These are phyloP conservation scores for Camellia oleifera DNA, from an alignment of 179 eudicot species.

Conservation along the genomic window DNA sequence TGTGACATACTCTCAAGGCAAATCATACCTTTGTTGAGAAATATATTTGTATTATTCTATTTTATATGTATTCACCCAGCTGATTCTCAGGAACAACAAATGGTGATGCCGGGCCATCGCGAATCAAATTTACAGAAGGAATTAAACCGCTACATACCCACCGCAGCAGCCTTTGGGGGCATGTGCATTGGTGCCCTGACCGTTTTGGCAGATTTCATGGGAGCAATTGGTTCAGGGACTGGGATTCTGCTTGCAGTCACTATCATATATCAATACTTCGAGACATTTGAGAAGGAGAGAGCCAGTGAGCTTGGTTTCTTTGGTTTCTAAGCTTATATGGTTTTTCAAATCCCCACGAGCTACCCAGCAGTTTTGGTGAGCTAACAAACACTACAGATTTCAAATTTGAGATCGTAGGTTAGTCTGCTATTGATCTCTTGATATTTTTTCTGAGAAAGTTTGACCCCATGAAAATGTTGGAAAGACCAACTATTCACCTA, in stretches of 20 bases:
- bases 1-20: neutral
- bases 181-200: slow-evolving; percentile 21
- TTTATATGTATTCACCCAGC: no score
- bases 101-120: slow-evolving; percentile 29
- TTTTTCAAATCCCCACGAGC: neutral
- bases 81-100: slow-evolving; percentile 30
- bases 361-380: slow-evolving; percentile 9
- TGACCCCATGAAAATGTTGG: neutral
- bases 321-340: slow-evolving; percentile 10
- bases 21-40: no score
- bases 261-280: slow-evolving; percentile 32
- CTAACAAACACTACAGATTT: neutral
- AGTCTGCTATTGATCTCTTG: neutral
- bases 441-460: no score
- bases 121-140: slow-evolving; percentile 21
- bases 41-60: no score
- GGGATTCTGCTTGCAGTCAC: slow-evolving; percentile 33
- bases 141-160: slow-evolving; percentile 33
- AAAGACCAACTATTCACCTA: no score
- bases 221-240: slow-evolving; percentile 39
- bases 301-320: slow-evolving; percentile 18
- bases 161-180: slow-evolving; percentile 21
- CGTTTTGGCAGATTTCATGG: slow-evolving; percentile 30
- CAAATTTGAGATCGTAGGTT: neutral
- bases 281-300: slow-evolving; percentile 31